These are phyloP conservation scores for Leccinum huronense DNA, from an alignment of 1,284 basidiomycete species.

Conservation along the genomic window DNA sequence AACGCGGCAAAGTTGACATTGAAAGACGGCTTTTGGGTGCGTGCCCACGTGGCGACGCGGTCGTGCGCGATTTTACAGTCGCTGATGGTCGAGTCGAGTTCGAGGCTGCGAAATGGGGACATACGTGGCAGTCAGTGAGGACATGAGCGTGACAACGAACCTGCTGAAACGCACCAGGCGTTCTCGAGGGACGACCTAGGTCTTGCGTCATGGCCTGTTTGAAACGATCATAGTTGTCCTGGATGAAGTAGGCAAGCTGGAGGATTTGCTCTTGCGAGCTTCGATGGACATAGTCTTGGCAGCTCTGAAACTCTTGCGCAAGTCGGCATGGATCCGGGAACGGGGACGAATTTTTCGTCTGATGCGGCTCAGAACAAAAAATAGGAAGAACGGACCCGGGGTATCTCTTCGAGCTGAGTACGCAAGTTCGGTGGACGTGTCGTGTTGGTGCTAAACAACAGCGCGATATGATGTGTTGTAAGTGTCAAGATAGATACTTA, in stretches of 20 bases:
- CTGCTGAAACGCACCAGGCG: slow-evolving; percentile 48
- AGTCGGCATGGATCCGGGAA: slow-evolving; percentile 51
- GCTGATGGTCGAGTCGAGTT: slow-evolving; percentile 50
- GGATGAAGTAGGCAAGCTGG: slow-evolving; percentile 61
- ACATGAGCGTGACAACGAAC: too few species aligned
- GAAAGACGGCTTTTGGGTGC: slow-evolving; percentile 61
- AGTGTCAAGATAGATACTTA: too few species aligned
- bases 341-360: too few species aligned
- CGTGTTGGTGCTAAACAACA: too few species aligned
- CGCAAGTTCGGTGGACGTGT: slow-evolving; percentile 23
- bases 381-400: slow-evolving; percentile 31
- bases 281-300: slow-evolving; percentile 60
- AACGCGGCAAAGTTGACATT: slow-evolving; percentile 54
- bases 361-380: background rate
- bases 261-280: slow-evolving; percentile 66
- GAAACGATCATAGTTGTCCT: slow-evolving; percentile 63
- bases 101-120: slow-evolving; percentile 39
- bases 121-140: background rate
- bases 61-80: slow-evolving; percentile 68
- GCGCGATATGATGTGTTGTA: too few species aligned
- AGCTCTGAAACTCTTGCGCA: slow-evolving; percentile 52
- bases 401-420: slow-evolving; percentile 42
- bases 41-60: slow-evolving; percentile 74
- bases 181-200: slow-evolving; percentile 60
- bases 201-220: slow-evolving; percentile 55